Percentiles rank a stretch among this genome's conserved stretches.
Conservation (phyloP, 805 yeast genomes). For the Starmera caribaea region DNA sequence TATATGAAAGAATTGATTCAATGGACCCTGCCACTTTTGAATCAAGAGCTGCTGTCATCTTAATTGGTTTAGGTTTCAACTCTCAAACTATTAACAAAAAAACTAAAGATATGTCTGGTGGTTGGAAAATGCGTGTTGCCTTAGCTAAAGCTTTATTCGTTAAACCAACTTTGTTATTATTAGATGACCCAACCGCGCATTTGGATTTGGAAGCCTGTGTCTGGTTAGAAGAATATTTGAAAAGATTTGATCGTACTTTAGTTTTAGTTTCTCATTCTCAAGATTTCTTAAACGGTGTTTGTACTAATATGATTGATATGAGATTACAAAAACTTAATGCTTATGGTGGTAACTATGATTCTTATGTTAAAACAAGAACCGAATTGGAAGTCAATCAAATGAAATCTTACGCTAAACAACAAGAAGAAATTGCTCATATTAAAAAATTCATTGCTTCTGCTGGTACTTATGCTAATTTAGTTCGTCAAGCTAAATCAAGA, state of each 20-base stretch:
- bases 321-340: slow-evolving; percentile 62
- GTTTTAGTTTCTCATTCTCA: slow-evolving; percentile 96
- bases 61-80: slow-evolving; percentile 96
- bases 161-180: slow-evolving; percentile 86
- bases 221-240: slow-evolving; percentile 97
- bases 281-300: slow-evolving; percentile 98
- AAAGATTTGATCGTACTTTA: slow-evolving; percentile 87
- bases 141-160: slow-evolving; percentile 96
- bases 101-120: slow-evolving; percentile 99
- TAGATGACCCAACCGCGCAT: slow-evolving; percentile 99
- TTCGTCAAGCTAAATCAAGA: slow-evolving; percentile 97
- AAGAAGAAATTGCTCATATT: slow-evolving; percentile 96
- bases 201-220: slow-evolving; percentile 99
- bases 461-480: slow-evolving; percentile 98
- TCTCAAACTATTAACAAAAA: slow-evolving; percentile 77
- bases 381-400: slow-evolving; percentile 95
- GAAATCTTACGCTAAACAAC: slow-evolving; percentile 96
- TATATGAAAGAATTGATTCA: slow-evolving; percentile 91
- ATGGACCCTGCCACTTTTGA: slow-evolving; percentile 97
- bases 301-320: slow-evolving; percentile 98
- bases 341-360: slow-evolving; percentile 98
- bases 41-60: slow-evolving; percentile 89
- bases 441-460: slow-evolving; percentile 99
- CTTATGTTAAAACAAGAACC: slow-evolving; percentile 87
- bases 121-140: slow-evolving; percentile 99